Percentiles rank a stretch among this genome's conserved stretches.
Evolutionary conservation across 306 rosid genomes (phyloP).

Genomic region (Quercus agrifolia): DNA sequence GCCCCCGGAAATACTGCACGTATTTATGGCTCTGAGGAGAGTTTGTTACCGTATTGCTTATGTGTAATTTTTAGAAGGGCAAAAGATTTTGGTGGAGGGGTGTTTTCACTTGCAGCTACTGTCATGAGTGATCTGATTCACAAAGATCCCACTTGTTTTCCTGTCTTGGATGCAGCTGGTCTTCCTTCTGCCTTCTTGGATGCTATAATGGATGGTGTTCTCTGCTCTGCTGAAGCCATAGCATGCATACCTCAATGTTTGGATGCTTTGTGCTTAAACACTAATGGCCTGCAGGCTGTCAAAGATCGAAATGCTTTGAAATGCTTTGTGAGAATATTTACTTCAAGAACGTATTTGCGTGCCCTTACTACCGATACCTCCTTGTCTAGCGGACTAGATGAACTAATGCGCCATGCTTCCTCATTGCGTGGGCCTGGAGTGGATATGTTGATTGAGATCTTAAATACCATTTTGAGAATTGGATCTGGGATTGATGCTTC

Average conservation of each 20-base stretch:
- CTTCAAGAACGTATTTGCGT: slow-evolving; percentile 76
- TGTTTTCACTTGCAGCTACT: slow-evolving; percentile 93
- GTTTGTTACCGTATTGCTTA: slow-evolving; percentile 75
- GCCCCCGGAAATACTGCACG: slow-evolving; percentile 90
- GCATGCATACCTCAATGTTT: slow-evolving; percentile 94
- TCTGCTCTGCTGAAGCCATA: slow-evolving; percentile 90
- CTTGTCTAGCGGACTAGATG: slow-evolving; percentile 91
- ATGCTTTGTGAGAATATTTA: slow-evolving; percentile 93
- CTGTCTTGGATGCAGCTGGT: slow-evolving; percentile 83
- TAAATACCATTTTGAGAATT: slow-evolving; percentile 62
- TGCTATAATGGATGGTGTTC: slow-evolving; percentile 91
- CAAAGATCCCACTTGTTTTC: slow-evolving; percentile 96
- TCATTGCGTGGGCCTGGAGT: slow-evolving; percentile 92
- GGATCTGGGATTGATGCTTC: slow-evolving; percentile 65
- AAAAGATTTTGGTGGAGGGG: slow-evolving; percentile 95
- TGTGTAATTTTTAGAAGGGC: slow-evolving; percentile 81
- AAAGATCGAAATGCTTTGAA: slow-evolving; percentile 79
- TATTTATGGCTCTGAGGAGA: slow-evolving; percentile 88
- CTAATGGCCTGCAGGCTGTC: slow-evolving; percentile 85
- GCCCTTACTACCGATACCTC: slow-evolving; percentile 84
- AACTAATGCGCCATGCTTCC: slow-evolving; percentile 93
- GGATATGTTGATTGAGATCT: slow-evolving; percentile 88
- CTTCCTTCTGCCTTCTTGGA: slow-evolving; percentile 92
- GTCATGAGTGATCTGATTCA: slow-evolving; percentile 97
- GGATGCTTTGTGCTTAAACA: slow-evolving; percentile 89